Percentiles rank a stretch among this genome's conserved stretches.
Conservation (phyloP, 306 rosid genomes). For the Glycyrrhiza uralensis region DNA sequence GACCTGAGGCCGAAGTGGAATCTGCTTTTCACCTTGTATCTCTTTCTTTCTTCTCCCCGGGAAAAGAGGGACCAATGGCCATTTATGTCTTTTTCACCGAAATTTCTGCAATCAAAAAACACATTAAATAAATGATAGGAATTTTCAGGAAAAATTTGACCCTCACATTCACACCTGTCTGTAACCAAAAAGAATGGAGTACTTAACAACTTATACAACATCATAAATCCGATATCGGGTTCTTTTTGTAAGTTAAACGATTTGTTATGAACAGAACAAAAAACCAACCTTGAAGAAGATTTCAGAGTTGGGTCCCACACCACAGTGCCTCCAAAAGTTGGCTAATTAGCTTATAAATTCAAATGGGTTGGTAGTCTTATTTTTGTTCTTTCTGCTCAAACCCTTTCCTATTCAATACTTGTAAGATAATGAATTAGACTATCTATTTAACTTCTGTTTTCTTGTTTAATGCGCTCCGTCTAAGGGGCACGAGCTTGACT, state of each 20-base stretch:
- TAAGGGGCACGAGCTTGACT: no score
- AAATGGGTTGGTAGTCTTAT: constrained; percentile 47
- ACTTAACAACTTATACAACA: no score
- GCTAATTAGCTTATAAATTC: constrained; percentile 58
- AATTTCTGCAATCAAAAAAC: constrained; percentile 43
- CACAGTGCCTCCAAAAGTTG: constrained; percentile 42
- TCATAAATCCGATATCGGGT: constrained; percentile 42
- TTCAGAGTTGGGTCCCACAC: constrained; percentile 47
- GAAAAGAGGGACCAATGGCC: constrained; percentile 12
- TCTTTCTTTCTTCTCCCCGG: constrained; percentile 9
- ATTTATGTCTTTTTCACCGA: constrained; percentile 52
- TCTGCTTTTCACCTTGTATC: constrained; percentile 25
- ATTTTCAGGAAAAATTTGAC: constrained; percentile 46
- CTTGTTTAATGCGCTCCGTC: no score
- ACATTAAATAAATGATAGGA: constrained; percentile 26
- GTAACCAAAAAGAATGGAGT: constrained; percentile 40
- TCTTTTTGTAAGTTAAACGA: constrained; percentile 33
- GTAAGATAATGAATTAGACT: not conserved
- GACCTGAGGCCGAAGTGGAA: constrained; percentile 36
- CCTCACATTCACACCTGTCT: constrained; percentile 40
- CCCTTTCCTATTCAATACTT: constrained; percentile 1
- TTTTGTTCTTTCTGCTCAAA: constrained; percentile 31
- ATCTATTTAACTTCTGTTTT: not conserved
- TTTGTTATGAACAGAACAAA: not conserved
- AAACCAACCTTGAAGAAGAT: not conserved